Base-by-base conservation (phyloP, 345 rosid genomes). In the Mallotus nudiflorus region DNA sequence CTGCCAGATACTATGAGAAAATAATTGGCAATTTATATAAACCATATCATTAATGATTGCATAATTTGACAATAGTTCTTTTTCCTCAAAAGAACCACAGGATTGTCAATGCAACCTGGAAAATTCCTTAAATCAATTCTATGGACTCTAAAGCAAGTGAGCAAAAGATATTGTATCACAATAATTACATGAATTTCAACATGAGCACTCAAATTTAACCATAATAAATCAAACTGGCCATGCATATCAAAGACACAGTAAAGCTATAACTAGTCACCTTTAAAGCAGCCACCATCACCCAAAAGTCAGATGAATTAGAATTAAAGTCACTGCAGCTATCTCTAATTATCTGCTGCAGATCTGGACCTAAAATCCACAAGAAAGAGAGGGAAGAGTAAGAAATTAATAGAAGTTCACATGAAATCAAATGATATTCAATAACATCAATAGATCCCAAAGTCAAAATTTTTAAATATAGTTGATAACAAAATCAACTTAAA, bases 221-320 rank as follows among this genome's bases (percentile, higher is more conserved):
- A 15, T 1, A 19, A 39, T 13, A 25, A 9, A 54, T 9, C 44
- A 13, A 29, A 45, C 20, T 29, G 46, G 12, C 15, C 20, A 25
- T 37, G 20, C 35, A 22, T 15, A 40, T 55, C 56, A 31, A 65
- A 58, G 58, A 65, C 52, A 62, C 44, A 62, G 66, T 24, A 19
- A 76, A 25, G 51, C 68, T 39, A 45, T 58, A 69, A 77, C 80
- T 67, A 50, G 73, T 67, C 77, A 94, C 99, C 97, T 95, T 92
- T 75, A 95, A 78, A 76, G 97, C 97, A 54, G 96, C 96, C 67
- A 89, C 90, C 97, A 95, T 90, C 84, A 95, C 97, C 99, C 99
- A 92, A 84, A 92, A 92, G 59, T 86, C 88, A 20, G 97, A 90
- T 57, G 99, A 90, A 74, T 57, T 83, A 54, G 88, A 81, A 76